A percentile compares a stretch with the other conserved stretches of the same genome.
Evolutionary conservation across 768 basidiomycete genomes (phyloP).

Genomic region (Psilocybe tampanensis): DNA sequence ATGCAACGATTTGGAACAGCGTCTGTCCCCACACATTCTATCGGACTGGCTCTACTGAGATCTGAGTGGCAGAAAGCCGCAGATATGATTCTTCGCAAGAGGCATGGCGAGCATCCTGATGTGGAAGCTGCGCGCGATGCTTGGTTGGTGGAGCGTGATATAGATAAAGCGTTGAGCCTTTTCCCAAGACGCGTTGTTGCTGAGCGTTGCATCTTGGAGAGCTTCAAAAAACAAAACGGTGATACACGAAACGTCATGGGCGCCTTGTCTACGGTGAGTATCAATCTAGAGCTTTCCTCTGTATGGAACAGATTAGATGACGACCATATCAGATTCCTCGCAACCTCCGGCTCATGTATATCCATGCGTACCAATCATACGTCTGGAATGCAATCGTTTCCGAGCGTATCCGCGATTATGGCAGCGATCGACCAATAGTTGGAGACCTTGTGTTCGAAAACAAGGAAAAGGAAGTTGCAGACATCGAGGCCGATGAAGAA

Average conservation of each 20-base stretch:
- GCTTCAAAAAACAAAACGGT: constrained; percentile 78
- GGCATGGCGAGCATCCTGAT: constrained; percentile 93
- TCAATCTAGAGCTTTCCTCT: not conserved
- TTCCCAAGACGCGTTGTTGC: constrained; percentile 94
- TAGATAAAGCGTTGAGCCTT: constrained; percentile 77
- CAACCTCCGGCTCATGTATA: constrained; percentile 95
- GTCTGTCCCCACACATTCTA: constrained; percentile 91
- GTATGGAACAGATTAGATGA: not conserved
- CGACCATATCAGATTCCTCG: constrained; percentile 74
- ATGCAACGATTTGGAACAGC: constrained; percentile 99
- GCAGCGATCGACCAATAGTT: constrained; percentile 70
- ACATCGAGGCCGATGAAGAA: constrained; percentile 34
- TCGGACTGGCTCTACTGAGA: constrained; percentile 87
- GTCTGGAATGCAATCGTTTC: constrained; percentile 98
- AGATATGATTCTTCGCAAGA: constrained; percentile 75
- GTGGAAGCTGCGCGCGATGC: constrained; percentile 82
- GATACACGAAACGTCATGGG: constrained; percentile 86
- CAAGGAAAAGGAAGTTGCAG: constrained; percentile 34
- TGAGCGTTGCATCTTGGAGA: constrained; percentile 90
- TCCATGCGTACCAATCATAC: constrained; percentile 98
- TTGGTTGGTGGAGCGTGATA: constrained; percentile 83
- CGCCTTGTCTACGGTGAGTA: constrained; percentile 76
- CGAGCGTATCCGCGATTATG: constrained; percentile 82
- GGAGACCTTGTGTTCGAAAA: constrained; percentile 92
- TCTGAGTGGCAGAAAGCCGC: constrained; percentile 91